Evolutionary conservation across 805 yeast genomes (phyloP), one percentile per base, ranked within the genome.

Genomic region (Brettanomyces bruxellensis): DNA sequence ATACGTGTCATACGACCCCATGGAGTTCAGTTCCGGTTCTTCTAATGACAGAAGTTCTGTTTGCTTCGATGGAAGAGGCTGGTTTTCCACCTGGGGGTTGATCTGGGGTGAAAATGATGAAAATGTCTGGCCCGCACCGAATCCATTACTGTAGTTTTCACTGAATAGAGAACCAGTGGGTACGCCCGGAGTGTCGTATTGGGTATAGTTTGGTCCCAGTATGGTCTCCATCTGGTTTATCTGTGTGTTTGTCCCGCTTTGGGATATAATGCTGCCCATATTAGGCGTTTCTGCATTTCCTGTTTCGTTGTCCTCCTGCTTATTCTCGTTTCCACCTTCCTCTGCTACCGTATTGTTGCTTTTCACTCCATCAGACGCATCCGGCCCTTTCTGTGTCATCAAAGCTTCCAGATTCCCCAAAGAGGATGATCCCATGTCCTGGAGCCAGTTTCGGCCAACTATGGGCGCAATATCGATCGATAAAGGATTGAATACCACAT

Each of bases 401-500:
- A 2, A 13, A 18, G 23, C 38, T 12, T 14, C 23, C 28, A 43
- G 4, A 40, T 40, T 34, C 23, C 43, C 42, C 28, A 41, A 25
- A 38, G 42, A n/a, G n/a, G 43, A 14, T 2, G 42, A 22, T 13
- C 42, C 42, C 44, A 35, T 45, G 13, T 32, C 40, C 23, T 41
- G 44, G 8, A 41, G 38, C 38, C 37, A 30, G 25, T 41, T 30
- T 13, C 34, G 23, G n/a, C n/a, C 25, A 4, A 32, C 42, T 13
- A 40, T 3, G 5, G 44, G 34, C 3, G 54, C 42, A 38, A 57
- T 46, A 32, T 51, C 52, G 41, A 59, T 46, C 0, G 64, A 55
- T 25, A 61, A 41, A 13, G 66, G 66, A 46, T 61, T 61, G 50
- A 61, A 61, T 4, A 60, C 55, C 34, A 59, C 52, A 37, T 54